These are phyloP conservation scores for Hypholoma fasciculare DNA, from an alignment of 768 basidiomycete genomes.

Conservation along the genomic window DNA sequence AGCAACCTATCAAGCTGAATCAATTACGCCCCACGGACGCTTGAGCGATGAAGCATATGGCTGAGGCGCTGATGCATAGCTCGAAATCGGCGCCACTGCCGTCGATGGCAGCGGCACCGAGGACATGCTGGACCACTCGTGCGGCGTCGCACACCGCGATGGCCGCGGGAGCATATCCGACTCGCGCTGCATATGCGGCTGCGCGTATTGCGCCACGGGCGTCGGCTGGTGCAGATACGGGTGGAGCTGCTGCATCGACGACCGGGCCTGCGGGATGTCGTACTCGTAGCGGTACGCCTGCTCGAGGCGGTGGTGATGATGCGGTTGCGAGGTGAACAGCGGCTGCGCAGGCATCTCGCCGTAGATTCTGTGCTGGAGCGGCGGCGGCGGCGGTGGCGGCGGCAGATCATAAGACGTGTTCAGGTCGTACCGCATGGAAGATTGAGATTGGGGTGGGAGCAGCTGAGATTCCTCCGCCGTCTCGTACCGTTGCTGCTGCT, in stretches of 20 bases:
- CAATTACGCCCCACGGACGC: background rate
- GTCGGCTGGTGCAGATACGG: background rate
- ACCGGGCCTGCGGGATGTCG: too few species aligned
- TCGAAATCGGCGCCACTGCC: background rate
- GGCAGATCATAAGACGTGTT: background rate
- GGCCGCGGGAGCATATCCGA: too few species aligned
- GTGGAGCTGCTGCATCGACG: background rate
- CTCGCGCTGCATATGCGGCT: background rate
- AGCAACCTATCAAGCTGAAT: background rate
- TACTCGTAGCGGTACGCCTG: background rate
- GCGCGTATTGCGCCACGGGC: background rate
- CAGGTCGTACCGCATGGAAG: background rate
- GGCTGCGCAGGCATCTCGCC: background rate
- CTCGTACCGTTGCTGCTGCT: background rate
- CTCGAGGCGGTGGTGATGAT: background rate
- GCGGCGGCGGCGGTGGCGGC: background rate
- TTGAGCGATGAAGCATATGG: background rate
- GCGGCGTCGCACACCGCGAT: background rate
- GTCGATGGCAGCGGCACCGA: too few species aligned
- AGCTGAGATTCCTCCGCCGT: background rate
- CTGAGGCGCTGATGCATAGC: background rate
- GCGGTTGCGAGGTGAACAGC: slow-evolving; percentile 2
- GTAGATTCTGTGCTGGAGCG: background rate
- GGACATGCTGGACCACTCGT: background rate
- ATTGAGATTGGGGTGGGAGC: background rate